Evolutionary conservation across 345 rosid genomes (phyloP), one percentile per base, ranked within the genome.

Genomic region (Pistacia integerrima): DNA sequence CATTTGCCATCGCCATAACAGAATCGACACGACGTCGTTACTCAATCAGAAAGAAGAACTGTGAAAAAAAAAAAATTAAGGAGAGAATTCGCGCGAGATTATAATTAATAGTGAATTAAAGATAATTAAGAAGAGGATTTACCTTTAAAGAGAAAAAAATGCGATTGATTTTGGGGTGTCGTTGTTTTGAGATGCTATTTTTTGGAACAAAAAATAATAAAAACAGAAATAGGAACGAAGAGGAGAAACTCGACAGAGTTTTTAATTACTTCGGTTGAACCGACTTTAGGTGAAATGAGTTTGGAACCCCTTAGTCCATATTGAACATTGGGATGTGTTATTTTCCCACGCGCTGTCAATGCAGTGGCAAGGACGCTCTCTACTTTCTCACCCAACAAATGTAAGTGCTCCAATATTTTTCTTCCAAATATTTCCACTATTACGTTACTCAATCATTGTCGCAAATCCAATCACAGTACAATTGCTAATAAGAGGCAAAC

Each of bases 1-100:
- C 85, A 64, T 84, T 64, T 67, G 79, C 94, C 98, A 94, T 94
- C 80, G 72, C 80, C 75, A 69, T 64, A 28, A 2, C 10, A 41
- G 49, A 52, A 51, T 28, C 28, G 36, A 20, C 28, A 72, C 69
- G 65, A 62, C 65, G 72, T n/a, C 75, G 28, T n/a, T 48, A 64
- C 2, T 54, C 84, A 67, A 77, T 77, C 74, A 61, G 64, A 76
- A 76, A 18, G 1, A 12, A 52, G 11, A 20, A 56, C 64, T 73
- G 74, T 13, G 51, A 51, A 9, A 76, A 68, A 55, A 5, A 69
- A 13, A 22, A 70, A 62, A 74, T 44, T 25, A 64, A 65, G 16
- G 57, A 49, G 48, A 46, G 1, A 51, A 68, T 49, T 5, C 28
- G 38, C 4, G 18, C 20, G 1, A 73, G 46, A 49, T 62, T 46